Base-by-base conservation (phyloP, 257 asterid genomes). In the Salvia hispanica region DNA sequence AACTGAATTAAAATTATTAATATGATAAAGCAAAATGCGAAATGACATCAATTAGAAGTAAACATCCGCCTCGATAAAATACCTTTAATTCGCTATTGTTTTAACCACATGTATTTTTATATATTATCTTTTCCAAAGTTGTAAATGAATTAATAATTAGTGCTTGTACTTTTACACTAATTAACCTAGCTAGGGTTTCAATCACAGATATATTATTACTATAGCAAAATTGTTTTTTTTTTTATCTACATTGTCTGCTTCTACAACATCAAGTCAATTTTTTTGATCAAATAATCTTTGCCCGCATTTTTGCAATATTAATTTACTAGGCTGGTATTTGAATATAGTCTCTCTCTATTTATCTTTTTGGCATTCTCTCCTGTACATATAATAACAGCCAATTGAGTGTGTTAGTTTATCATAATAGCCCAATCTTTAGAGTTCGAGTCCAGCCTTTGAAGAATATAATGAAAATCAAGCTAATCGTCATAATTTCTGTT, bases 1-100 rank as follows among this genome's bases (percentile, higher is more conserved):
- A 16, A 18, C n/a, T 37, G 25, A n/a, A 21, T 3, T 5, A 5
- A 7, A 4, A 70, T 71, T 34, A 28, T 42, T 28, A 72, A 53
- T 53, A 44, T 14, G 55, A 31, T 54, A 43, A 42, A 13, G 51
- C 58, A 43, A n/a, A 51, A 18, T 43, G 51, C 40, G 55, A 72
- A 64, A 16, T 62, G 55, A 72, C 65, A 33, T 72, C 42, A 56
- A 54, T 56, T 11, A 37, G 39, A 72, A 63, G 64, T 42, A 62
- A 44, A 59, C 74, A 59, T 69, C 57, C 37, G 9, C 61, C 33
- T 7, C 51, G 39, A 57, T n/a, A 42, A 10, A 18, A 13, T 45
- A 45, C 31, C 2, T 25, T 25, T 0, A 0, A 46, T 34, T 11
- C 18, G 36, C 12, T 34, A 11, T 15, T 42, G 14, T 67, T 13